Conservation (phyloP, 805 yeast species). For the Ogataea parapolymorpha region DNA sequence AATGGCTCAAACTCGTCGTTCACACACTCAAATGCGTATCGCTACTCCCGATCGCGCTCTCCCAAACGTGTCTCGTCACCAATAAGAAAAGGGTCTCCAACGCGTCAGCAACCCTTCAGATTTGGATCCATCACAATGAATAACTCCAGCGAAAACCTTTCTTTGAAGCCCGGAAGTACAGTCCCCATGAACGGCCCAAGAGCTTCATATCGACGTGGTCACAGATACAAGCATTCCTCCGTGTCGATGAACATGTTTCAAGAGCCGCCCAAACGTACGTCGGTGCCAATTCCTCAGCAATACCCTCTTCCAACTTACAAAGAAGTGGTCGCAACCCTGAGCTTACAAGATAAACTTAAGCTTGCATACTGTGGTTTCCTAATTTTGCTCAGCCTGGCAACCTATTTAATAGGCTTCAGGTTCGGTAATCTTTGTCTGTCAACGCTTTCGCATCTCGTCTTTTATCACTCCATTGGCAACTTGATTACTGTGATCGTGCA, state of each 20-base stretch:
- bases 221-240: conserved; percentile 91
- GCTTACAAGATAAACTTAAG: conserved; percentile 53
- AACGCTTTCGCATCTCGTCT: conserved; percentile 81
- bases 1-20: conserved; percentile 19
- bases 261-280: conserved; percentile 77
- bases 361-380: conserved; percentile 61
- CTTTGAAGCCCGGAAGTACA: conserved; percentile 7
- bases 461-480: conserved; percentile 83
- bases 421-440: conserved; percentile 58
- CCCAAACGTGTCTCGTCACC: conserved; percentile 28
- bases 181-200: conserved; percentile 27
- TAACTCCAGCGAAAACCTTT: conserved; percentile 21
- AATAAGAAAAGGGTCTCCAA: conserved; percentile 32
- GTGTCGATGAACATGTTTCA: conserved; percentile 94
- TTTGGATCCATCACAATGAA: conserved; percentile 50
- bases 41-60: conserved; percentile 19
- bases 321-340: conserved; percentile 63
- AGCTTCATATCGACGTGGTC: conserved; percentile 86
- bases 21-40: conserved; percentile 12
- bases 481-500: conserved; percentile 67
- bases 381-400: conserved; percentile 46
- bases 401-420: conserved; percentile 59
- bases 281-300: conserved; percentile 56
- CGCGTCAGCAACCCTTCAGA: conserved; percentile 53
- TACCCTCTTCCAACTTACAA: conserved; percentile 68